Evolutionary conservation across 306 rosid species (phyloP).

Genomic region (Spatholobus suberectus): DNA sequence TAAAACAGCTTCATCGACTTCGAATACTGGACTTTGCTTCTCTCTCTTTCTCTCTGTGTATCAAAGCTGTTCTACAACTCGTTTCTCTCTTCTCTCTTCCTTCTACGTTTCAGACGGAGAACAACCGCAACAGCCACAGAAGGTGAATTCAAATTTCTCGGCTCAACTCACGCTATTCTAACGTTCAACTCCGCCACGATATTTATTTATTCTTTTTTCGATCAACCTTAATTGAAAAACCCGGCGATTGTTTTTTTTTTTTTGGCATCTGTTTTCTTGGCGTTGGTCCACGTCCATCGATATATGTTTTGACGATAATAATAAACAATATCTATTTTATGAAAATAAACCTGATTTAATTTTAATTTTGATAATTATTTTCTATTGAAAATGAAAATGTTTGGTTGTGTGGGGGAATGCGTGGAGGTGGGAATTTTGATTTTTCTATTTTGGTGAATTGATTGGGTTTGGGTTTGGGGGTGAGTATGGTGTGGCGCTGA

Average conservation of each 20-base stretch:
- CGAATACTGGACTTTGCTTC: slow-evolving; percentile 55
- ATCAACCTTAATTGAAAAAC: slow-evolving; percentile 22
- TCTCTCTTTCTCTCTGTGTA: slow-evolving; percentile 39
- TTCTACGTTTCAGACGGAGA: slow-evolving; percentile 43
- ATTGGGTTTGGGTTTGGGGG: neutral
- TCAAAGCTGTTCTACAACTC: slow-evolving; percentile 20
- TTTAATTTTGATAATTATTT: neutral
- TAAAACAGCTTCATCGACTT: slow-evolving; percentile 38
- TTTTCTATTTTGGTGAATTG: neutral
- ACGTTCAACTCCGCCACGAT: too few species aligned
- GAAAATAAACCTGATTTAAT: neutral
- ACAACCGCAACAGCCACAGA: neutral
- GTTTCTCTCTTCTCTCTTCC: slow-evolving; percentile 43
- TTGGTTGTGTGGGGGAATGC: slow-evolving; percentile 6
- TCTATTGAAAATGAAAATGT: neutral
- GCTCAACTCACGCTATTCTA: neutral
- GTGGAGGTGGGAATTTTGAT: slow-evolving; percentile 20
- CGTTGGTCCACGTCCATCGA: neutral
- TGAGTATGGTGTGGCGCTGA: slow-evolving; percentile 47
- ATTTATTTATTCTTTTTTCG: neutral
- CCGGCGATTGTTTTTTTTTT: too few species aligned
- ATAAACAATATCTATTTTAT: neutral
- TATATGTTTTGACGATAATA: neutral
- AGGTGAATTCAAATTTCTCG: slow-evolving; percentile 52
- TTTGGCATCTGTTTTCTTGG: too few species aligned